A percentile compares a stretch with the other conserved stretches of the same genome.
phyloP scores from a whole-genome alignment of 75 land plant species.

The Gnetum montanum region DNA sequence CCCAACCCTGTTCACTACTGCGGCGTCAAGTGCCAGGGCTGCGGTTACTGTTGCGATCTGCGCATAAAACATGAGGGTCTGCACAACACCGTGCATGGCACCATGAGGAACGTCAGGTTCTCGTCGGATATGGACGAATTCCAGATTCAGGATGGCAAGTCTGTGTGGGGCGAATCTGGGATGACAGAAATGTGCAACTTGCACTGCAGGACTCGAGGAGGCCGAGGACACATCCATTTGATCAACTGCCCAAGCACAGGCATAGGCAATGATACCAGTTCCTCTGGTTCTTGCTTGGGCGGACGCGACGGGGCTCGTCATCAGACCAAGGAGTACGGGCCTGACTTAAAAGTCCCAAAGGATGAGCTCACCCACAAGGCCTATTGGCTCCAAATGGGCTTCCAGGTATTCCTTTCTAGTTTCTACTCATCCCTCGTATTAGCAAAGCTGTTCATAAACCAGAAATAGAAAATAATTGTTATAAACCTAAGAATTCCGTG shows the following conservation, averaged over 20 bases:
- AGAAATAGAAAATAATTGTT: no score
- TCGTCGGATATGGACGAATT: slow-evolving; percentile 16
- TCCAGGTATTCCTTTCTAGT: no score
- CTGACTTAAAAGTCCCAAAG: slow-evolving; percentile 13
- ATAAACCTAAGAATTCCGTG: no score
- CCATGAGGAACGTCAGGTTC: slow-evolving; percentile 12
- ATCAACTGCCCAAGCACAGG: slow-evolving; percentile 8
- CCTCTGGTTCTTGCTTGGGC: no score
- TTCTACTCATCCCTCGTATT: no score
- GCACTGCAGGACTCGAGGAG: no score
- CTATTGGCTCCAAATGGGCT: slow-evolving; percentile 21
- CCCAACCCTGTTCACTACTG: slow-evolving; percentile 23
- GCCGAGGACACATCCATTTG: slow-evolving; percentile 23
- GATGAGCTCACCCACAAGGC: slow-evolving; percentile 24
- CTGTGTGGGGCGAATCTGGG: slow-evolving; percentile 24
- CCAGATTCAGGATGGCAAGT: slow-evolving; percentile 16
- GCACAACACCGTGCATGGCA: slow-evolving; percentile 24
- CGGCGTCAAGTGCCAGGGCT: slow-evolving; percentile 13
- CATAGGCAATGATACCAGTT: slow-evolving; percentile 4
- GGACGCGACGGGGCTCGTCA: slow-evolving; percentile 21
- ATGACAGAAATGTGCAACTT: slow-evolving; percentile 22
- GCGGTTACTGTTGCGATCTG: slow-evolving; percentile 21
- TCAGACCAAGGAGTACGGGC: slow-evolving; percentile 16
- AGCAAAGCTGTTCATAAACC: no score
- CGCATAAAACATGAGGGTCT: slow-evolving; percentile 18